Percentiles rank a stretch among this genome's conserved stretches.
Evolutionary conservation across 805 yeast species (phyloP).

Genomic region (Saturnispora bothae): DNA sequence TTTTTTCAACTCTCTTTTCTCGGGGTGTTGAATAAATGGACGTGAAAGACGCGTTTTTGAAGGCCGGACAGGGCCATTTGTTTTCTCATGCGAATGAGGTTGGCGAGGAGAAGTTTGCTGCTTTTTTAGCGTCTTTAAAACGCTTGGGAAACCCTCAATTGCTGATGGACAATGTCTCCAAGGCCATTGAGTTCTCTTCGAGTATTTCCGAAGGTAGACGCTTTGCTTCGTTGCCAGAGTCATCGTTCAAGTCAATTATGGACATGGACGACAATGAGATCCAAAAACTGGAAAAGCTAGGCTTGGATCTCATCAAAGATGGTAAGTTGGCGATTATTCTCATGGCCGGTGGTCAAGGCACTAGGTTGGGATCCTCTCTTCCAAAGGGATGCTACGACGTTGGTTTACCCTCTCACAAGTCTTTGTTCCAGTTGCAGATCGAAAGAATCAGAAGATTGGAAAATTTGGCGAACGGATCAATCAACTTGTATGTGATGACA

Average conservation of each 20-base stretch:
- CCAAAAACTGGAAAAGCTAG: constrained; percentile 30
- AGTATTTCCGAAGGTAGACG: constrained; percentile 16
- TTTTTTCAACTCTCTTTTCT: too few species aligned
- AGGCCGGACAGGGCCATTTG: constrained; percentile 45
- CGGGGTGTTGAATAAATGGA: too few species aligned
- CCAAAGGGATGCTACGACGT: constrained; percentile 95
- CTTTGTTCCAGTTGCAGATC: constrained; percentile 87
- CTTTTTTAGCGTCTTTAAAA: constrained; percentile 32
- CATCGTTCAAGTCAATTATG: constrained; percentile 42
- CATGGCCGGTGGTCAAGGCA: constrained; percentile 99
- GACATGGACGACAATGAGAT: constrained; percentile 23
- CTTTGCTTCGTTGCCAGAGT: constrained; percentile 42
- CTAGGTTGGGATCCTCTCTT: constrained; percentile 76
- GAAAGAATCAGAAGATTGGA: constrained; percentile 67
- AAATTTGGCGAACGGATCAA: constrained; percentile 35
- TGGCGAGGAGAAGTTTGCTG: constrained; percentile 25
- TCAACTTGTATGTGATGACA: constrained; percentile 93
- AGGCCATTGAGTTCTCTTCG: constrained; percentile 34
- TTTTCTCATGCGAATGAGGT: constrained; percentile 38
- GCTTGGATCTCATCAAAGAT: constrained; percentile 55
- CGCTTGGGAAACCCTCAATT: constrained; percentile 32
- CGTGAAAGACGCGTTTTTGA: constrained; percentile 28
- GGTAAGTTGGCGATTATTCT: constrained; percentile 81
- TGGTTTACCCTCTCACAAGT: constrained; percentile 71
- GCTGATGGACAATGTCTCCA: constrained; percentile 32